Evolutionary conservation across 163 green algal species (phyloP), one percentile per base, ranked within the genome.

Genomic region (Botryococcus braunii): DNA sequence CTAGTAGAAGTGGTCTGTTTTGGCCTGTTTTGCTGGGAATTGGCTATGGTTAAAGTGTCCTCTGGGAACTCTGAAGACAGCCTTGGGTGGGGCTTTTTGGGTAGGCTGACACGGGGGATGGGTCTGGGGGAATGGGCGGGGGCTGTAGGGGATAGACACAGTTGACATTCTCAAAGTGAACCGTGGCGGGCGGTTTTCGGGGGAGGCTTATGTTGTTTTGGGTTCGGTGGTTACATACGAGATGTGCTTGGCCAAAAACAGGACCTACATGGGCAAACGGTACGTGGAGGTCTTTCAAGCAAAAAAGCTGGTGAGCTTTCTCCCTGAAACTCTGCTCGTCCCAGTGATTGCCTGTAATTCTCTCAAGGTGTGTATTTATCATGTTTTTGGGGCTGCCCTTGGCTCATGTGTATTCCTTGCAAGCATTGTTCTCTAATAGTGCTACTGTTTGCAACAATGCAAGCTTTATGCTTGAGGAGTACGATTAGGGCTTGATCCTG

Each of bases 281-380:
- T 96, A 95, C 71, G 86, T 96, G 59, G 90, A 96, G 74, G 84
- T 96, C 41, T 92, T 91, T 74, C 70, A 78, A 17, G 73, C 80
- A 4, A 88, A 91, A 68, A 95, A 95, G 73, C 64, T 80, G 66
- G 86, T 90, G 83, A 48, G 66, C 4, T 55, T 55, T 55, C 46
- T 55, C 46, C 21, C 46, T 27, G n/a, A n/a, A n/a, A n/a, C n/a
- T n/a, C n/a, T n/a, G n/a, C n/a, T n/a, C n/a, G n/a, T n/a, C n/a
- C n/a, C n/a, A n/a, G n/a, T n/a, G n/a, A n/a, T n/a, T n/a, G n/a
- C n/a, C n/a, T n/a, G n/a, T n/a, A n/a, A n/a, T n/a, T n/a, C n/a
- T n/a, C n/a, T n/a, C n/a, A n/a, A n/a, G n/a, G n/a, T n/a, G n/a
- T n/a, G n/a, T n/a, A n/a, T n/a, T n/a, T n/a, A n/a, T n/a, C n/a